phyloP scores from a whole-genome alignment of 768 basidiomycete genomes.

The Lactarius indigo region DNA sequence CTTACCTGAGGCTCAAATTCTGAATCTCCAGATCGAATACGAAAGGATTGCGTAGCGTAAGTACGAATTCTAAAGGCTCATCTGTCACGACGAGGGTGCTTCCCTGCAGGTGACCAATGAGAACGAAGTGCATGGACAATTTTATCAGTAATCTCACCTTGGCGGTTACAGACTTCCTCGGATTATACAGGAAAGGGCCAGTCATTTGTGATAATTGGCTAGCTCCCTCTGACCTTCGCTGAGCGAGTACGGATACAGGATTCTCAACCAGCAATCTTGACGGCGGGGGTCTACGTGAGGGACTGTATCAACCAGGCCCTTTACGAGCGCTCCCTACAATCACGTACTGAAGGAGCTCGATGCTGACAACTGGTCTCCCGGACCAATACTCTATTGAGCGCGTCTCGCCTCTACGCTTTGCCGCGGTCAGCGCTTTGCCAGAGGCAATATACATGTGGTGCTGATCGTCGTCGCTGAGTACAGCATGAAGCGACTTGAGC shows the following conservation, averaged over 20 bases:
- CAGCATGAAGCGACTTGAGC: constrained; percentile 64
- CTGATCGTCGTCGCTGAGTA: constrained; percentile 76
- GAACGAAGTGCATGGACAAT: not conserved
- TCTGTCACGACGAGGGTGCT: constrained; percentile 73
- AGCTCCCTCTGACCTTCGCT: constrained; percentile 36
- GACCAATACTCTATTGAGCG: constrained; percentile 84
- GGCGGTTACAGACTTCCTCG: constrained; percentile 55
- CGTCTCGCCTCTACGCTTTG: constrained; percentile 72
- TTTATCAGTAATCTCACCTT: constrained; percentile 44
- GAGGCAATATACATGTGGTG: constrained; percentile 72
- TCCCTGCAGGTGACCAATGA: constrained; percentile 36
- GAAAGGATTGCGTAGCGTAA: constrained; percentile 89
- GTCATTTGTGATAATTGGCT: constrained; percentile 48
- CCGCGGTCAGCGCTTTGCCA: constrained; percentile 65
- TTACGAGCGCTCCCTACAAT: not conserved
- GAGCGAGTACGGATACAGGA: constrained; percentile 50
- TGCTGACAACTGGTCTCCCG: constrained; percentile 70
- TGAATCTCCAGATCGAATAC: constrained; percentile 89
- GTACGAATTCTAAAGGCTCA: constrained; percentile 75
- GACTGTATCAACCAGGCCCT: constrained; percentile 2
- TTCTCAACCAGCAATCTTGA: constrained; percentile 74
- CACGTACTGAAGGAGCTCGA: constrained; percentile 73
- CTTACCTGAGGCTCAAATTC: constrained; percentile 74
- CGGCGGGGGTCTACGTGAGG: constrained; percentile 53
- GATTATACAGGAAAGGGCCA: constrained; percentile 92